Percentiles rank a stretch among this genome's conserved stretches.
These are phyloP conservation scores for Colletotrichum sp. DNA, from an alignment of 2,329 filamentous ascomycete species.

Conservation along the genomic window DNA sequence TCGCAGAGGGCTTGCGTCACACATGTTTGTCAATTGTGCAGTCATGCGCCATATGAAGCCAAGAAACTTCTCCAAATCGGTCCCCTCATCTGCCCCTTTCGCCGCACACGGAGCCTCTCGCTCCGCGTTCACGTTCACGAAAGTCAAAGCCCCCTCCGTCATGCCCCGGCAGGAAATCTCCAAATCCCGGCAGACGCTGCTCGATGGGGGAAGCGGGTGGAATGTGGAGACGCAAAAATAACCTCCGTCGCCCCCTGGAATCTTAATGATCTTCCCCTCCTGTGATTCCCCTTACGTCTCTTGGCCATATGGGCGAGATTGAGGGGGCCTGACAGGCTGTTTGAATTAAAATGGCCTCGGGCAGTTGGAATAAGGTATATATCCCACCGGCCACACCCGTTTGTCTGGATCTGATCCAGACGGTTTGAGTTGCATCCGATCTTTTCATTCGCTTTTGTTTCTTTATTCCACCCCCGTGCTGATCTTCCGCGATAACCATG, in stretches of 20 bases:
- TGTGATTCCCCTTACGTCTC: neutral
- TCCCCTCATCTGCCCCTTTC: neutral
- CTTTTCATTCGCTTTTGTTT: neutral
- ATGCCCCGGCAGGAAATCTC: neutral
- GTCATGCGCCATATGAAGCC: neutral
- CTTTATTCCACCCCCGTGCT: neutral
- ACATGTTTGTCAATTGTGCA: neutral
- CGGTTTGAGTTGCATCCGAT: neutral
- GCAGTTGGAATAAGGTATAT: neutral
- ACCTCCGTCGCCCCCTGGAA: neutral
- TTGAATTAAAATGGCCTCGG: neutral
- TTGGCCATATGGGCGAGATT: neutral
- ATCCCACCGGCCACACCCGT: neutral
- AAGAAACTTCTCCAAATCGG: neutral
- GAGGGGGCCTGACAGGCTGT: neutral
- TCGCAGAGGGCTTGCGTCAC: neutral
- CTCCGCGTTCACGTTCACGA: neutral
- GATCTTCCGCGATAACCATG: conserved; percentile 3
- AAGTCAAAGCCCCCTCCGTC: neutral
- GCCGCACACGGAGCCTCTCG: conserved; percentile 3
- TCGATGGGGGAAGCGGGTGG: neutral
- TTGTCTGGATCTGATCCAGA: neutral
- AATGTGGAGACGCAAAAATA: conserved; percentile 2
- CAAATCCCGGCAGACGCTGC: neutral
- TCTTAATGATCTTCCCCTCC: neutral